Evolutionary conservation across 2,329 filamentous ascomycete genomes (phyloP).

Genomic region (Exophiala sp.): DNA sequence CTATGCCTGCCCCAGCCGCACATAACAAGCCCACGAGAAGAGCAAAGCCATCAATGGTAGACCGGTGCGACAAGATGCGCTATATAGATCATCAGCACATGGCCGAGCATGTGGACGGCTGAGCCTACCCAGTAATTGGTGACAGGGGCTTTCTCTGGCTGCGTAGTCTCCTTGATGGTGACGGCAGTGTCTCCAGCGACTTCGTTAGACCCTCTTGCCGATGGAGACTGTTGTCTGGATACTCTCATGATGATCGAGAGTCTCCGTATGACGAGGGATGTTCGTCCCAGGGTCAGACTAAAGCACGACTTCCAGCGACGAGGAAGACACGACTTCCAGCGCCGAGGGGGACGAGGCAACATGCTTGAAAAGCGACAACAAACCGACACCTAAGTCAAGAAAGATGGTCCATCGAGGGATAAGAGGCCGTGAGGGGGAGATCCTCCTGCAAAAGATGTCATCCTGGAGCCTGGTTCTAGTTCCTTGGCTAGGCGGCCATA

Average conservation of each 20-base stretch:
- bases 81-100: slow-evolving; percentile 16
- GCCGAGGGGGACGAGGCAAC: no score
- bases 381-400: no score
- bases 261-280: neutral
- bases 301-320: no score
- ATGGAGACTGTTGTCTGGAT: slow-evolving; percentile 2
- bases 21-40: slow-evolving; percentile 23
- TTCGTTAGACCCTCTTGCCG: neutral
- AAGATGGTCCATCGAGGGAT: no score
- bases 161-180: slow-evolving; percentile 10
- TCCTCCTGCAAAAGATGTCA: no score
- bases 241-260: slow-evolving; percentile 8
- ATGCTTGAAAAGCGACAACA: no score
- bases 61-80: slow-evolving; percentile 30
- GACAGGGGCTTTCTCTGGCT: slow-evolving; percentile 22
- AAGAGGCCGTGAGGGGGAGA: no score
- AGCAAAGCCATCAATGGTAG: slow-evolving; percentile 18
- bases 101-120: neutral
- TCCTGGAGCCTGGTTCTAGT: no score
- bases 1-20: slow-evolving; percentile 24
- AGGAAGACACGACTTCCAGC: no score
- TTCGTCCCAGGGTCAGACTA: no score
- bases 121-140: slow-evolving; percentile 29
- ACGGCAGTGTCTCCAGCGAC: slow-evolving; percentile 8
- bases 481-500: no score